Conservation (phyloP, 2,329 filamentous ascomycete genomes). For the Colletotrichum neosansevieriae region DNA sequence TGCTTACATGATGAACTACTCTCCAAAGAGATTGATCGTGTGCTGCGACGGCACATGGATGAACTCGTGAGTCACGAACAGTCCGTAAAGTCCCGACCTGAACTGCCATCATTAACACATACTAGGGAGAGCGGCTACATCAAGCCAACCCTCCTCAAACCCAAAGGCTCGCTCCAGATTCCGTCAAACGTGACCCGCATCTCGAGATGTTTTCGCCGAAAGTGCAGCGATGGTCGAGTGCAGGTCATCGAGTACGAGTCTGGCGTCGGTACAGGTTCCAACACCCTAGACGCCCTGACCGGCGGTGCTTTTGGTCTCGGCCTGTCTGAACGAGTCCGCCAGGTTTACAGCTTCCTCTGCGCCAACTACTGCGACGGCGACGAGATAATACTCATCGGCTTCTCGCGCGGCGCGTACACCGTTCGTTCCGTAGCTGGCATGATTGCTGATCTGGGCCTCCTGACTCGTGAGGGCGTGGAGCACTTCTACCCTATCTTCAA, state of each 20-base stretch:
- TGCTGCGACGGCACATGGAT: constrained; percentile 69
- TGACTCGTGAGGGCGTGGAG: constrained; percentile 65
- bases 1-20: constrained; percentile 12
- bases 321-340: constrained; percentile 67
- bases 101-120: background rate
- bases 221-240: constrained; percentile 62
- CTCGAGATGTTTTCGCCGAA: constrained; percentile 66
- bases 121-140: constrained; percentile 59
- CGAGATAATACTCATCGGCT: constrained; percentile 68
- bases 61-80: constrained; percentile 51
- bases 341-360: constrained; percentile 72
- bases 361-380: constrained; percentile 71
- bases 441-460: constrained; percentile 62
- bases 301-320: constrained; percentile 68
- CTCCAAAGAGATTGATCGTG: constrained; percentile 60
- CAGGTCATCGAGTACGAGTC: constrained; percentile 73
- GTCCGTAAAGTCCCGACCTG: background rate
- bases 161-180: constrained; percentile 58
- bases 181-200: constrained; percentile 73
- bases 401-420: constrained; percentile 70
- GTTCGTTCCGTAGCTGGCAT: constrained; percentile 68
- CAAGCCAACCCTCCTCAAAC: constrained; percentile 52
- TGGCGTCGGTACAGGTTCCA: constrained; percentile 68
- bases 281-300: constrained; percentile 61
- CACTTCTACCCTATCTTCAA: constrained; percentile 68